Base-by-base conservation (phyloP, 1,284 basidiomycete species). In the Tetrapyrgos nigripes region DNA sequence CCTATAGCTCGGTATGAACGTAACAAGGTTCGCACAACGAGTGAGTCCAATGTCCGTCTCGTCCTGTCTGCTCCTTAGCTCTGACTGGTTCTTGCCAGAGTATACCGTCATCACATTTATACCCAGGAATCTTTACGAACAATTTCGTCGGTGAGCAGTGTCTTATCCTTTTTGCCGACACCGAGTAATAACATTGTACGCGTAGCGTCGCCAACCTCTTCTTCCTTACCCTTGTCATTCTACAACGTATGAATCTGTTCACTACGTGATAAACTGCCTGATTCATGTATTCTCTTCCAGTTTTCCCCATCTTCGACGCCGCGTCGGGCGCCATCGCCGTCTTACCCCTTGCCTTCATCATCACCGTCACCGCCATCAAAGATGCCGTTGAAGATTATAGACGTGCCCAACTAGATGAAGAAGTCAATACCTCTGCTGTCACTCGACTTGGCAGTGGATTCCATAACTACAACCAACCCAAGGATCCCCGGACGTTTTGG, bases 341-440 rank as follows among this genome's bases (percentile, higher is more conserved):
- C 72, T 76, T 98, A 24, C 97, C 96, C 0, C 83, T 98, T 21
- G 78, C 94, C 19, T 93, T 96, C 73, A 97, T 98, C 64, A 75
- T 98, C 46, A 73, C 80, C 29, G 91, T 97, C 61, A 98, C 97
- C 6, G 96, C 91, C 10, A 87, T 97, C 78, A 98, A 98, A 75
- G 96, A 98, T 72, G 94, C 89, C 11, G 80, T 98, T 56, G 97
- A 98, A 77, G 96, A 98, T 76, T 96, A 94, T 73, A 88, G 96
- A 23, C 86, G 96, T 60, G 91, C 92, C 4, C 72, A 78, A 3
- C 82, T 97, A 47, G 96, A 98, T 71, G 93, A 97, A 65, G 87
- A 96, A 70, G 94, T 97, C 66, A 97, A 97, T 78, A 95, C 88
- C 54, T 94, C 92, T 0, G 91, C 94, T 9, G 88, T 89, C 14